These are phyloP conservation scores for Mucor velutinosus DNA, from an alignment of 371 early-diverging fungal genomes.

Conservation along the genomic window DNA sequence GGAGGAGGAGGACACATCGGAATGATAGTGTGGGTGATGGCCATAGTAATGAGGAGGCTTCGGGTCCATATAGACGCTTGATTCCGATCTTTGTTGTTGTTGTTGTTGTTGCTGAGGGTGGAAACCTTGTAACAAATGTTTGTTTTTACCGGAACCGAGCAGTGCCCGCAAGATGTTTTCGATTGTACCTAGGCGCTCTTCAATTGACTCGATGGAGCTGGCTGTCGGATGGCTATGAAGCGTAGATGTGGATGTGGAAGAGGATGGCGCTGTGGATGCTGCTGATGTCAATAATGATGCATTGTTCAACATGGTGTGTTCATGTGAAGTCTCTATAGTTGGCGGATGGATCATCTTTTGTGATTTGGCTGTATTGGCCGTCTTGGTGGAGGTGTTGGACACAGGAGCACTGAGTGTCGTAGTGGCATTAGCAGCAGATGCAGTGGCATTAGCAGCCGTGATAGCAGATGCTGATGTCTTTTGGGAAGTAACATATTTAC, in stretches of 20 bases:
- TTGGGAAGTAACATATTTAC: constrained; percentile 22
- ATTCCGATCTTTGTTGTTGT: constrained; percentile 4
- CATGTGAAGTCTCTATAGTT: constrained; percentile 6
- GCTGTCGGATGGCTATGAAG: neutral
- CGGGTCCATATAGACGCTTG: neutral
- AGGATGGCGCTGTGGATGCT: neutral
- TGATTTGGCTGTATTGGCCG: neutral
- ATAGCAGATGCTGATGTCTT: neutral
- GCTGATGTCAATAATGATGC: neutral
- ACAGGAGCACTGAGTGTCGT: neutral
- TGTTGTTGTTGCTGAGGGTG: constrained; percentile 3
- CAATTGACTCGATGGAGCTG: constrained; percentile 30
- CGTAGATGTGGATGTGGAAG: neutral
- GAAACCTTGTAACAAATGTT: constrained; percentile 22
- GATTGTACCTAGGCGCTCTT: constrained; percentile 23
- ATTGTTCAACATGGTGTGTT: constrained; percentile 12
- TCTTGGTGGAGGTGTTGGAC: neutral
- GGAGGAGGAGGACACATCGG: neutral
- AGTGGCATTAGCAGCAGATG: neutral
- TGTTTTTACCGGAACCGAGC: constrained; percentile 23
- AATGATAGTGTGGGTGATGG: neutral
- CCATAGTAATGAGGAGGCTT: neutral
- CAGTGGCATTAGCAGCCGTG: neutral
- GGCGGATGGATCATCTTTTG: neutral
- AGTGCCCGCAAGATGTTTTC: constrained; percentile 29